A percentile compares a stretch with the other conserved stretches of the same genome.
These are phyloP conservation scores for Phytophthora cactorum DNA, from an alignment of 352 stramenopile species.

Conservation along the genomic window DNA sequence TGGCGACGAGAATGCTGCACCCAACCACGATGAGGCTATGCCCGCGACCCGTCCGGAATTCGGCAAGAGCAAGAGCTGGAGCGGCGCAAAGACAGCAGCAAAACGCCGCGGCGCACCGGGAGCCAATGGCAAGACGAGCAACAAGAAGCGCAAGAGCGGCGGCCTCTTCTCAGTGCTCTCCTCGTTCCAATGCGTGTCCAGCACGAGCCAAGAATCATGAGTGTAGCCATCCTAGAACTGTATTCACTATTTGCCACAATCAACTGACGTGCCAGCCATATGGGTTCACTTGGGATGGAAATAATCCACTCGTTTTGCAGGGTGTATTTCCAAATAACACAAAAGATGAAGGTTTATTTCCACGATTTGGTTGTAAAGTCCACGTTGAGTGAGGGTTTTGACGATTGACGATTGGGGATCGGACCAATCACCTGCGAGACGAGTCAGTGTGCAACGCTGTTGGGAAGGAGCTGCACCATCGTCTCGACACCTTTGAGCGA, in stretches of 20 bases:
- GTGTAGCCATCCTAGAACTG: conserved; percentile 20
- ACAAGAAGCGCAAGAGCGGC: conserved; percentile 56
- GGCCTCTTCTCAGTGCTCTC: conserved; percentile 75
- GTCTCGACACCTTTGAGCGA: conserved; percentile 5
- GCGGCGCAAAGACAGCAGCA: conserved; percentile 9
- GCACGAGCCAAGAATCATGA: conserved; percentile 34
- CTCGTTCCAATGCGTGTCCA: conserved; percentile 71
- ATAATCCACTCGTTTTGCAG: neutral
- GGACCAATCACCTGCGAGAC: conserved; percentile 17
- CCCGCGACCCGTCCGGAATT: conserved; percentile 29
- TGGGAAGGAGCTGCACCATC: conserved; percentile 20
- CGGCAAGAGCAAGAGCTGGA: conserved; percentile 67
- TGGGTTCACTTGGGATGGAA: conserved; percentile 2
- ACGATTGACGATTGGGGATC: conserved; percentile 20
- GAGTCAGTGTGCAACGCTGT: conserved; percentile 21
- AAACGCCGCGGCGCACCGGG: conserved; percentile 30
- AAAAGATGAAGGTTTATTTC: neutral
- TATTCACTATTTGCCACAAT: conserved; percentile 24
- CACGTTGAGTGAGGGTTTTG: neutral
- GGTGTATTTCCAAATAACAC: neutral
- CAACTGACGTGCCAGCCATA: conserved; percentile 18
- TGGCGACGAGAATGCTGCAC: conserved; percentile 43
- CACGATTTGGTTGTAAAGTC: neutral
- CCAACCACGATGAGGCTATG: conserved; percentile 31
- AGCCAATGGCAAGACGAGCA: conserved; percentile 2